Base-by-base conservation (phyloP, 257 asterid species). In the Nicotiana paniculata region DNA sequence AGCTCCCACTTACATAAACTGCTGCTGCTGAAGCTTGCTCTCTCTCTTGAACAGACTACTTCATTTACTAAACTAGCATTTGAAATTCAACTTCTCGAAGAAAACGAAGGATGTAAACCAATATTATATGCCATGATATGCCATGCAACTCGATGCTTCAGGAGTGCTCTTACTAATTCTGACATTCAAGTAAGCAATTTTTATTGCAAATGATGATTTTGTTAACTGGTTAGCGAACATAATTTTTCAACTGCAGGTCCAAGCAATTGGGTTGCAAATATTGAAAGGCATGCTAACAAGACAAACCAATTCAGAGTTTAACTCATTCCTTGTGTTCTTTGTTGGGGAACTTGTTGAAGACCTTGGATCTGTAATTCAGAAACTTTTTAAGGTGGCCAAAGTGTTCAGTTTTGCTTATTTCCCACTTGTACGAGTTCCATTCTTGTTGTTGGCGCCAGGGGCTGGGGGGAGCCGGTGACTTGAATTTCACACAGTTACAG, bases 231-330 rank as follows among this genome's bases (percentile, higher is more conserved):
- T 79, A 72, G 65, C 46, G 2, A 30, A 83, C 77, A 16, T 61
- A 59, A 84, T 55, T 53, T 87, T 83, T 53, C 26, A 17, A 80
- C 77, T 84, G 86, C 94, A 96, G 99, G 88, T 96, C 86, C 97
- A 85, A 90, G 93, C 93, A 77, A 89, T 93, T 65, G 96, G 93
- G 81, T 90, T 96, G 93, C 99, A 96, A 89, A 93, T 90, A 80
- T 83, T 94, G 83, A 96, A 91, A 88, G 90, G 83, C 74, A 84
- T 90, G 87, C 88, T 91, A 84, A 95, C 92, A 74, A 96, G 88
- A 86, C 92, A 93, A 79, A 85, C 83, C 79, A 87, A 88, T 80
- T 81, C 89, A 62, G 90, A 81, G 75, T 83, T 28, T 30, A 87
- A 83, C 86, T 84, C 91, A 55, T 92, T 94, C 85, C 85, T 86